Evolutionary conservation across 306 rosid genomes (phyloP), one percentile per base, ranked within the genome.

Genomic region (Prunus mira): DNA sequence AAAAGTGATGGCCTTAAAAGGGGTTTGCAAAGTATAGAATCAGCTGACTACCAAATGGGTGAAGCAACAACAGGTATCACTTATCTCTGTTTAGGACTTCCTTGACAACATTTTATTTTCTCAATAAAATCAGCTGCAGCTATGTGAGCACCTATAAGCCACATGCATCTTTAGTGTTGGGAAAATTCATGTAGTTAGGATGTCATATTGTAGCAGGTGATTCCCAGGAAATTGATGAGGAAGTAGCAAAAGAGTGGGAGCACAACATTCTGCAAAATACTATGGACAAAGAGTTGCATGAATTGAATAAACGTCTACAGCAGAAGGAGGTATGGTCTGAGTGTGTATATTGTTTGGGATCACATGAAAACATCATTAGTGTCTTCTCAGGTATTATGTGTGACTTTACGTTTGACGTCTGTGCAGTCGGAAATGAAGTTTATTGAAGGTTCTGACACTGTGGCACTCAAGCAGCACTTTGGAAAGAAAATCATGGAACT

Each of bases 181-280:
- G 52, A 51, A 20, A 41, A 54, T 65, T 65, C 72, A 61, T 1
- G 0, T 57, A 76, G 63, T 54, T 72, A 12, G 52, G 19, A 51
- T 66, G 86, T 76, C 75, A 78, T 60, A 62, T 75, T 79, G 63
- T 72, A 84, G 76, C 89, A 88, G 99, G 94, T 57, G 99, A 91
- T 77, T 79, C 96, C 22, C 77, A 84, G 83, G 98, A 93, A 84
- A 87, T 96, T 73, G 99, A 88, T 64, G 92, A 96, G 84, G 98
- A 94, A 89, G 99, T 82, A 77, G 89, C 86, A 43, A 96, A 96
- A 85, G 99, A 93, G 70, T 96, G 96, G 99, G 99, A 96, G 86
- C 99, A 96, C 88, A 96, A 92, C 72, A 96, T 96, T 84, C 85
- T 96, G 76, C 98, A 96, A 52, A 91, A 84, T 84, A 89, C 93